Conservation (phyloP, 2,329 filamentous ascomycete genomes). For the Raffaelea deltoideospora region DNA sequence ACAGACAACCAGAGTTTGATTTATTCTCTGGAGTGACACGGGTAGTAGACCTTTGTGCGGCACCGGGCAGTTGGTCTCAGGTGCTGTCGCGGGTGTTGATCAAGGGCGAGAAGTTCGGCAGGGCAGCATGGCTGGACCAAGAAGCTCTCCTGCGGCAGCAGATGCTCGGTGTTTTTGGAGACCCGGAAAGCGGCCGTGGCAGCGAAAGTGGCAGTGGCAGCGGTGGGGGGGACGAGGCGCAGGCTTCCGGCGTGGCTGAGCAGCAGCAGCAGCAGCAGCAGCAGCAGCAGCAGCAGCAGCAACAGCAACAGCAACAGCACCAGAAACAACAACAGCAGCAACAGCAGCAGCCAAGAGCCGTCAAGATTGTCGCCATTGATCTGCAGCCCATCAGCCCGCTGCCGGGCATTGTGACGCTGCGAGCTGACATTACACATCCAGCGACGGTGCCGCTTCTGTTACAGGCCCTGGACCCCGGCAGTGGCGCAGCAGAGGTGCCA, state of each 20-base stretch:
- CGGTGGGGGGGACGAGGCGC: constrained; percentile 5
- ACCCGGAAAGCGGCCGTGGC: background rate
- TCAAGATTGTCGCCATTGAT: constrained; percentile 93
- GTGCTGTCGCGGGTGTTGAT: constrained; percentile 88
- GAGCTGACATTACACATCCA: constrained; percentile 94
- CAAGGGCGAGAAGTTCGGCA: constrained; percentile 80
- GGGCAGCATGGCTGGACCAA: constrained; percentile 74
- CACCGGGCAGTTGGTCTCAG: constrained; percentile 93
- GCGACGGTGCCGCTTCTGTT: constrained; percentile 85
- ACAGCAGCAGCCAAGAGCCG: constrained; percentile 28
- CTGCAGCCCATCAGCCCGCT: constrained; percentile 91
- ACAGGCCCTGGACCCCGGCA: constrained; percentile 63
- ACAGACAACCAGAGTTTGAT: constrained; percentile 59
- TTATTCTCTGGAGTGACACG: constrained; percentile 80
- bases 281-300: constrained; percentile 5
- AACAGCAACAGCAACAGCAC: constrained; percentile 7
- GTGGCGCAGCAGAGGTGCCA: constrained; percentile 25
- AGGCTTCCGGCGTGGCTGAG: no score
- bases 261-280: constrained; percentile 8
- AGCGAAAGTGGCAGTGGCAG: background rate
- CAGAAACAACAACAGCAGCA: constrained; percentile 7
- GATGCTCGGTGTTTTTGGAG: constrained; percentile 33
- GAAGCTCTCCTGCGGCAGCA: constrained; percentile 50
- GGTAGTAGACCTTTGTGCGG: constrained; percentile 91
- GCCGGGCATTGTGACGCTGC: constrained; percentile 79